Percentiles rank a stretch among this genome's conserved stretches.
Conservation (phyloP, 2,329 filamentous ascomycete species). For the Tolypocladium ovalisporum region DNA sequence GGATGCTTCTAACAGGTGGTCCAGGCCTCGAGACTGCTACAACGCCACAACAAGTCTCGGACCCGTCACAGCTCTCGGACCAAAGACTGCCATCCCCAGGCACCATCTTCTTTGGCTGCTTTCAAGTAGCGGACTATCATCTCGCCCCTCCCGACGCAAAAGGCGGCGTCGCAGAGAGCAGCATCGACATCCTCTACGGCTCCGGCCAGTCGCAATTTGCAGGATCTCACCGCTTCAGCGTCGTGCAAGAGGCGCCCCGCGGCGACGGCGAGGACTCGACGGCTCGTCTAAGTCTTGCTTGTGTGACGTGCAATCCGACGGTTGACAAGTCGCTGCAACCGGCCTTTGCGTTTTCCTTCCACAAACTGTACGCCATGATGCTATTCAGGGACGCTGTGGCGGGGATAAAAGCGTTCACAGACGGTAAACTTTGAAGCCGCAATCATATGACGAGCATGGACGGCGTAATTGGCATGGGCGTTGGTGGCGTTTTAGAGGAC, state of each 20-base stretch:
- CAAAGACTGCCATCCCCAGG: conserved; percentile 7
- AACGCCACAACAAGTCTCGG: conserved; percentile 7
- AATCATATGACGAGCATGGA: background rate
- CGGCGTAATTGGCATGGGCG: background rate
- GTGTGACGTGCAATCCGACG: conserved; percentile 14
- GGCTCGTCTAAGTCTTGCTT: conserved; percentile 11
- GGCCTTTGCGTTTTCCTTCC: conserved; percentile 10
- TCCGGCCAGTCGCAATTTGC: conserved; percentile 12
- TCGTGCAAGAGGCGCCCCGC: conserved; percentile 7
- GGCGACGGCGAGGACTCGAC: background rate
- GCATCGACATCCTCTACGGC: conserved; percentile 18
- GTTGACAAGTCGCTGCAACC: conserved; percentile 7
- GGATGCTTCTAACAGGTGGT: background rate
- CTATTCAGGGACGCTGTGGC: conserved; percentile 15
- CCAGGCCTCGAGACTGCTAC: background rate
- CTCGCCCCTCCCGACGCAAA: background rate
- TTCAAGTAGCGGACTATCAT: conserved; percentile 13
- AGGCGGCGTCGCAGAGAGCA: conserved; percentile 7
- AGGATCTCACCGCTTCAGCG: conserved; percentile 17
- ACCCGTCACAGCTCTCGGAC: conserved; percentile 8
- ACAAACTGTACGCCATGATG: conserved; percentile 12
- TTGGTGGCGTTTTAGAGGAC: background rate
- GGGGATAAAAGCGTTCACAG: background rate
- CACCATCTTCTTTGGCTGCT: conserved; percentile 14
- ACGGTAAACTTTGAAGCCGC: background rate